Percentiles rank a stretch among this genome's conserved stretches.
Conservation (phyloP, 768 basidiomycete species). For the Amanita molliuscula region DNA sequence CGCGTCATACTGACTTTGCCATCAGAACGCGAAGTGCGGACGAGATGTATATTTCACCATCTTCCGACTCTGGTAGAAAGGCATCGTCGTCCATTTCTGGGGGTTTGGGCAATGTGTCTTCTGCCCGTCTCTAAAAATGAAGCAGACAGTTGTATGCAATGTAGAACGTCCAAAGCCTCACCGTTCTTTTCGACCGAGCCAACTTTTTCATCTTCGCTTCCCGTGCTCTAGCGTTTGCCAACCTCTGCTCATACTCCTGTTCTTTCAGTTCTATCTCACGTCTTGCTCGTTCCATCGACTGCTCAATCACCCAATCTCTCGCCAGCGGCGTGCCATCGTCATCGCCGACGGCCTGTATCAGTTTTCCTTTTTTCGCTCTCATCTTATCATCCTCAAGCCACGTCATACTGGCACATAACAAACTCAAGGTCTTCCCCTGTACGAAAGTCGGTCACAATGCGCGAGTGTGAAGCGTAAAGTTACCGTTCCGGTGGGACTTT, state of each 20-base stretch:
- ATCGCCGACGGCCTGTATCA: slow-evolving; percentile 29
- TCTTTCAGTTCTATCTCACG: slow-evolving; percentile 63
- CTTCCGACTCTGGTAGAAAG: slow-evolving; percentile 61
- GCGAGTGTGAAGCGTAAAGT: not conserved
- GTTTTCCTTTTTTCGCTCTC: slow-evolving; percentile 57
- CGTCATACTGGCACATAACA: slow-evolving; percentile 65
- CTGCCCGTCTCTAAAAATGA: not conserved
- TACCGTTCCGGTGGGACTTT: slow-evolving; percentile 87
- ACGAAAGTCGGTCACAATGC: not conserved
- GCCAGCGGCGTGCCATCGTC: slow-evolving; percentile 29
- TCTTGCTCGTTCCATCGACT: slow-evolving; percentile 54
- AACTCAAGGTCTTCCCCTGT: slow-evolving; percentile 80
- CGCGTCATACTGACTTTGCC: slow-evolving; percentile 44
- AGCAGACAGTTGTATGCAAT: not conserved
- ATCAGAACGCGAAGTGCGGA: slow-evolving; percentile 73
- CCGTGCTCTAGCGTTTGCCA: slow-evolving; percentile 49
- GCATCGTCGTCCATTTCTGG: slow-evolving; percentile 45
- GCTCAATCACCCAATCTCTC: slow-evolving; percentile 69
- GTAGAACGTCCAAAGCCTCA: slow-evolving; percentile 18
- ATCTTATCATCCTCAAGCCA: slow-evolving; percentile 67
- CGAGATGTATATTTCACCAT: slow-evolving; percentile 50
- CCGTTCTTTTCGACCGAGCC: slow-evolving; percentile 48
- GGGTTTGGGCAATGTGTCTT: slow-evolving; percentile 5
- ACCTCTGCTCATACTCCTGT: slow-evolving; percentile 47
- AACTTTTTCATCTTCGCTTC: slow-evolving; percentile 47